phyloP scores from a whole-genome alignment of 1,284 basidiomycete genomes.

The Phellopilus nigrolimitatus region DNA sequence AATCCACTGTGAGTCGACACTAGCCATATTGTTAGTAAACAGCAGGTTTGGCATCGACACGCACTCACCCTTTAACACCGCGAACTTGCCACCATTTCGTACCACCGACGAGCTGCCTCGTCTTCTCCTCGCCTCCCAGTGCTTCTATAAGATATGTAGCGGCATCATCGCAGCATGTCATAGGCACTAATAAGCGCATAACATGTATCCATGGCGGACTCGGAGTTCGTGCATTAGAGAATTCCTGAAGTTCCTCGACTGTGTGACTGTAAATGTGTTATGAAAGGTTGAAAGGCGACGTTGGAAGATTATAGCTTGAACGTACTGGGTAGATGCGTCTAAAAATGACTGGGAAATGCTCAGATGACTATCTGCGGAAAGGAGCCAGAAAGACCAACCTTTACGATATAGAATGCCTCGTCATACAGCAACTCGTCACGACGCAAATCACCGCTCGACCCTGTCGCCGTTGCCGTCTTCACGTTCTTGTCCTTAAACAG shows the following conservation, averaged over 20 bases:
- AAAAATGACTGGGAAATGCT: conserved; percentile 38
- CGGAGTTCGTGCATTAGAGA: conserved; percentile 82
- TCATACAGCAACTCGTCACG: conserved; percentile 81
- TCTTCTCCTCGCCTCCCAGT: conserved; percentile 77
- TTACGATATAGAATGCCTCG: conserved; percentile 74
- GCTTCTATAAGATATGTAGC: conserved; percentile 74
- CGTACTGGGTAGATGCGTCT: conserved; percentile 41
- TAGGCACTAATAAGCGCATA: conserved; percentile 69
- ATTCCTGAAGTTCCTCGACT: conserved; percentile 81
- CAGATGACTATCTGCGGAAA: background rate
- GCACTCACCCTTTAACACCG: conserved; percentile 60
- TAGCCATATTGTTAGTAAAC: conserved; percentile 28
- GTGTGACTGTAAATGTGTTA: conserved; percentile 48
- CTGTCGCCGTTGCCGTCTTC: conserved; percentile 19
- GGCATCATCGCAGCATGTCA: conserved; percentile 73
- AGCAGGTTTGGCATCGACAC: background rate
- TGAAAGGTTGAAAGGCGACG: conserved; percentile 3
- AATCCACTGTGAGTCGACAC: conserved; percentile 90
- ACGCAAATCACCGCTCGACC: conserved; percentile 38
- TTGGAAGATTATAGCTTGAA: background rate
- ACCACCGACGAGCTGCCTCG: conserved; percentile 78
- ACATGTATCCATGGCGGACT: conserved; percentile 87
- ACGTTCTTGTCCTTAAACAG: conserved; percentile 39
- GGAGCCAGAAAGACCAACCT: conserved; percentile 39
- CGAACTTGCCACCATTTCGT: conserved; percentile 97